A percentile compares a stretch with the other conserved stretches of the same genome.
These are phyloP conservation scores for Leptoxyphium fumago DNA, from an alignment of 2,329 filamentous ascomycete species.

Conservation along the genomic window DNA sequence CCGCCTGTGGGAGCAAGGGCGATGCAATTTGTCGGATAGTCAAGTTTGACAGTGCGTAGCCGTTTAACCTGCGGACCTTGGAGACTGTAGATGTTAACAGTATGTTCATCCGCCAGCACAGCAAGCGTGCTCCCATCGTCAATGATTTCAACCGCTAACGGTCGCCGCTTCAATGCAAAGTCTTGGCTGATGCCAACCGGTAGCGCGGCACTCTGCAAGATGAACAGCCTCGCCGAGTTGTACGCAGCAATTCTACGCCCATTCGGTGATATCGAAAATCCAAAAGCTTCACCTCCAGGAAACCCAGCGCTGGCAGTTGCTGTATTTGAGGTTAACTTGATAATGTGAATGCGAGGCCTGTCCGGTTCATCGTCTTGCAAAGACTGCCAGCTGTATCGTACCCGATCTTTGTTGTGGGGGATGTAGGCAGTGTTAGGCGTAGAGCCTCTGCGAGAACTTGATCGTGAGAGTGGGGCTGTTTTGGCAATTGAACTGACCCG, in stretches of 20 bases:
- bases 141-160: slow-evolving; percentile 60
- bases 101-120: slow-evolving; percentile 66
- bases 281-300: slow-evolving; percentile 59
- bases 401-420: slow-evolving; percentile 16
- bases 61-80: slow-evolving; percentile 48
- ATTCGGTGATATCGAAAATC: slow-evolving; percentile 63
- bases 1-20: slow-evolving; percentile 66
- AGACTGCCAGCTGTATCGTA: slow-evolving; percentile 25
- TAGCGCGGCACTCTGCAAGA: slow-evolving; percentile 51
- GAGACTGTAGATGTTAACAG: slow-evolving; percentile 69
- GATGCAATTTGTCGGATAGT: slow-evolving; percentile 64
- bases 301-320: slow-evolving; percentile 61
- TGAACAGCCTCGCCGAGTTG: slow-evolving; percentile 72
- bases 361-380: slow-evolving; percentile 22
- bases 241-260: slow-evolving; percentile 65
- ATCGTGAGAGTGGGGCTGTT: slow-evolving; percentile 4
- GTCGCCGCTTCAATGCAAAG: slow-evolving; percentile 63
- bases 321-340: slow-evolving; percentile 71
- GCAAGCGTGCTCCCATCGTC: slow-evolving; percentile 63
- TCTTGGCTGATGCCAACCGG: slow-evolving; percentile 51
- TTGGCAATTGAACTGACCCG: slow-evolving; percentile 2
- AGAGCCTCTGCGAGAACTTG: slow-evolving; percentile 1
- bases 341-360: slow-evolving; percentile 30
- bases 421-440: slow-evolving; percentile 1
- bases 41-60: slow-evolving; percentile 53